Base-by-base conservation (phyloP, 371 early-diverging fungal genomes). In the Mortierella sp. region DNA sequence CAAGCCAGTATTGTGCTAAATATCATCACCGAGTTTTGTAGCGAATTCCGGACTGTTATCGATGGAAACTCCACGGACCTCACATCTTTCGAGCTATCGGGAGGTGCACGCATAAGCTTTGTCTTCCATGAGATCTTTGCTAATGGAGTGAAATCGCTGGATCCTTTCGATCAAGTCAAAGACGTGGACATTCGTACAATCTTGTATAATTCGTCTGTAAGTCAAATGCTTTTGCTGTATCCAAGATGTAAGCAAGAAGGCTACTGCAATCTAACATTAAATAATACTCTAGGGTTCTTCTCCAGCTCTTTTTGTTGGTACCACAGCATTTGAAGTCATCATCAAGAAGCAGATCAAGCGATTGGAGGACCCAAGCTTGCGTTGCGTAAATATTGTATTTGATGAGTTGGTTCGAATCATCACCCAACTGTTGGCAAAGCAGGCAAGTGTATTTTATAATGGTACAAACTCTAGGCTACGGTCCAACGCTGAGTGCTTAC, bases 151-250 rank as follows among this genome's bases (percentile, higher is more conserved):
- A 95, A 96, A 65, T 87, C 89, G 32, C 91, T 99, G 77, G 98
- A 99, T 84, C 97, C 98, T 11, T 94, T 99, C 62, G 98, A 97
- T 68, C 96, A 97, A 74, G 93, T 97, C 78, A 97, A 98, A 78
- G 99, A 99, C 85, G 92, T 93, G 1, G 98, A 99, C 84, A 99
- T 99, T 83, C 94, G 99, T 69, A 98, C 97, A 7, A 95, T 98
- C 60, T 86, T 99, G 48, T 98, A 98, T 88, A 99, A 99, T 87
- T 97, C 98, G 36, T 95, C 97, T 50, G 96, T 92, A 87, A 73
- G 87, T 77, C 32, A 2, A 62, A 3, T 43, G 32, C 10, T 45
- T 38, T 13, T 24, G 15, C 13, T 36, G 22, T n/a, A 28, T 28
- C 28, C 28, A 28, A 8, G 32, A 7, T 16, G 22, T 40, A 8